Percentiles rank a stretch among this genome's conserved stretches.
Evolutionary conservation across 768 basidiomycete genomes (phyloP).

Genomic region (Gymnopilus junonius): DNA sequence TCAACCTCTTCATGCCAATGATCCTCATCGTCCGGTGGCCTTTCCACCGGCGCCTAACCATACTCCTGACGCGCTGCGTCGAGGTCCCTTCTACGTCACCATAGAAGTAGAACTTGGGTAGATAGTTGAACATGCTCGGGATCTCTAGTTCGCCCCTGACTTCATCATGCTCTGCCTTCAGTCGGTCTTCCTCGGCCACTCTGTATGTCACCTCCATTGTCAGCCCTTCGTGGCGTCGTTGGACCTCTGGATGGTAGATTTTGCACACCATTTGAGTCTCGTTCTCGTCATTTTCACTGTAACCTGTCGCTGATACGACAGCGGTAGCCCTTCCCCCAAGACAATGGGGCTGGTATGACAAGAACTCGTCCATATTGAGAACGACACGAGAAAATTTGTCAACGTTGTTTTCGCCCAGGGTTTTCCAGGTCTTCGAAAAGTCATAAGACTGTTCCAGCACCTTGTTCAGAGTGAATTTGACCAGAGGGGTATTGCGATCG

Average conservation of each 20-base stretch:
- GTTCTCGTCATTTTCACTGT: background rate
- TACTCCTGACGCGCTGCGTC: constrained; percentile 14
- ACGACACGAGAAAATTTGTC: background rate
- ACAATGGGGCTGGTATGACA: constrained; percentile 5
- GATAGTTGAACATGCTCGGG: constrained; percentile 5
- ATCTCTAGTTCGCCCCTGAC: background rate
- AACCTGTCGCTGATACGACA: background rate
- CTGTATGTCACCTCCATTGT: background rate
- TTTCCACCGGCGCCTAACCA: constrained; percentile 3
- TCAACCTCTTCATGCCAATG: constrained; percentile 3
- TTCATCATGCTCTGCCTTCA: background rate
- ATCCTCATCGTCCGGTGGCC: constrained; percentile 9
- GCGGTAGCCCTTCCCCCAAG: constrained; percentile 7
- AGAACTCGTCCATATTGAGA: background rate
- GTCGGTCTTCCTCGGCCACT: background rate
- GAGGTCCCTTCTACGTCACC: constrained; percentile 6
- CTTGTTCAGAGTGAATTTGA: background rate
- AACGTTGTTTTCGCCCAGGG: background rate
- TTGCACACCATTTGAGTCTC: constrained; percentile 5
- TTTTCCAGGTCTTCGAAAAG: background rate
- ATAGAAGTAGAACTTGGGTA: constrained; percentile 9
- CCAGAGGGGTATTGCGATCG: background rate
- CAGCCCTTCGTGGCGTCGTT: constrained; percentile 9
- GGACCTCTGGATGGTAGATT: constrained; percentile 11
- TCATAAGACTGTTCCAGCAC: background rate